phyloP scores from a whole-genome alignment of 257 asterid species.

The Salvia splendens region DNA sequence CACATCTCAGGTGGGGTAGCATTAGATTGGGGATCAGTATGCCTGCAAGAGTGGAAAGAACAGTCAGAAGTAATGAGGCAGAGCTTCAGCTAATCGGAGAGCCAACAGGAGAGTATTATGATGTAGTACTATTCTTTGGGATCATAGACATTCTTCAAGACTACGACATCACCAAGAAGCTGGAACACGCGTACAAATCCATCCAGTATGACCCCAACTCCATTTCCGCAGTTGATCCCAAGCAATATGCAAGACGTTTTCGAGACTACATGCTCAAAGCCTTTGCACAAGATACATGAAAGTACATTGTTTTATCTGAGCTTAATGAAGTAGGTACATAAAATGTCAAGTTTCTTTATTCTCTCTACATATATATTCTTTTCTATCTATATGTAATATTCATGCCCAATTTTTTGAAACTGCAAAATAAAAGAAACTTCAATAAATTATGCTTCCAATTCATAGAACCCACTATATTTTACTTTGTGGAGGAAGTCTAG shows the following conservation, averaged over 20 bases:
- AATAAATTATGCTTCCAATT: no score
- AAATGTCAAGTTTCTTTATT: conserved; percentile 33
- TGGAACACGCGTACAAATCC: conserved; percentile 94
- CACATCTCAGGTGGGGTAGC: conserved; percentile 69
- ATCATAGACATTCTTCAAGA: conserved; percentile 96
- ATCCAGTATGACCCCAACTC: conserved; percentile 89
- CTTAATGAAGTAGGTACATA: conserved; percentile 16
- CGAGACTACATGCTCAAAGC: conserved; percentile 84
- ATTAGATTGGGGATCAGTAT: conserved; percentile 79
- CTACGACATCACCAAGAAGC: conserved; percentile 89
- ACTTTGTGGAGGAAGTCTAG: no score
- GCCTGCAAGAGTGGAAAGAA: conserved; percentile 92
- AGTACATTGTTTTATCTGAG: neutral
- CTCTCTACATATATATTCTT: conserved; percentile 38
- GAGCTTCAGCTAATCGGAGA: conserved; percentile 81
- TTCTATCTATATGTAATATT: no score
- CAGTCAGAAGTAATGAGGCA: conserved; percentile 55
- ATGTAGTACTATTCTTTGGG: conserved; percentile 81
- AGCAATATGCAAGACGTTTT: conserved; percentile 78
- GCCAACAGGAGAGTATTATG: conserved; percentile 86
- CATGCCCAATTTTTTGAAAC: no score
- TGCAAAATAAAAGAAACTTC: no score
- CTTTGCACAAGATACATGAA: conserved; percentile 79
- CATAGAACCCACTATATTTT: no score
- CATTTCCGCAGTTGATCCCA: conserved; percentile 95